phyloP scores from a whole-genome alignment of 2,329 filamentous ascomycete species.

The Alternaria metachromatica region DNA sequence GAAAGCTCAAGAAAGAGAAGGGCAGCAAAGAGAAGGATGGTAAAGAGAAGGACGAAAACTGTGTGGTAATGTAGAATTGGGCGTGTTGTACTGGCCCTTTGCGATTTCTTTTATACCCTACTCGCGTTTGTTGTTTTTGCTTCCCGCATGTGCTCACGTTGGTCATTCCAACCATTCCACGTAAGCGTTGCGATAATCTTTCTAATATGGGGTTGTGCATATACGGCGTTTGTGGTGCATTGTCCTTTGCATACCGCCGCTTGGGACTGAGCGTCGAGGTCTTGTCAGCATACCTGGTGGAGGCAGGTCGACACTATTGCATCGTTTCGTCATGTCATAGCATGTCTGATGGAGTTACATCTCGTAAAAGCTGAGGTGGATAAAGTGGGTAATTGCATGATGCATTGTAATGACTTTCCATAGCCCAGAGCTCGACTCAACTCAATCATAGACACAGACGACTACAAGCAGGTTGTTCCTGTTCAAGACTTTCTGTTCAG shows the following conservation, averaged over 20 bases:
- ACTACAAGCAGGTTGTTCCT: background rate
- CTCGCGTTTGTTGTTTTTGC: background rate
- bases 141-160: background rate
- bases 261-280: constrained; percentile 22
- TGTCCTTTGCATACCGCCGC: constrained; percentile 27
- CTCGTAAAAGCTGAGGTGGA: background rate
- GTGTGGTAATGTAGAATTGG: constrained; percentile 43
- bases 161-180: background rate
- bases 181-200: constrained; percentile 18
- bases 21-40: constrained; percentile 24
- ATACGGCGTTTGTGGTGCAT: constrained; percentile 20
- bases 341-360: constrained; percentile 1
- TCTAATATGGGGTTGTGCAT: constrained; percentile 24
- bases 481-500: background rate
- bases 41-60: constrained; percentile 51
- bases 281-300: constrained; percentile 8
- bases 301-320: constrained; percentile 8
- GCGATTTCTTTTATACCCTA: constrained; percentile 2
- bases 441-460: background rate
- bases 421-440: background rate
- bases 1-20: constrained; percentile 41
- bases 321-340: constrained; percentile 9
- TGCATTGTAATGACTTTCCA: background rate
- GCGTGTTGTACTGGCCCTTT: background rate
- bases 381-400: background rate